Evolutionary conservation across 139 green algal species (phyloP).

Genomic region (Chlamydomonas urium): DNA sequence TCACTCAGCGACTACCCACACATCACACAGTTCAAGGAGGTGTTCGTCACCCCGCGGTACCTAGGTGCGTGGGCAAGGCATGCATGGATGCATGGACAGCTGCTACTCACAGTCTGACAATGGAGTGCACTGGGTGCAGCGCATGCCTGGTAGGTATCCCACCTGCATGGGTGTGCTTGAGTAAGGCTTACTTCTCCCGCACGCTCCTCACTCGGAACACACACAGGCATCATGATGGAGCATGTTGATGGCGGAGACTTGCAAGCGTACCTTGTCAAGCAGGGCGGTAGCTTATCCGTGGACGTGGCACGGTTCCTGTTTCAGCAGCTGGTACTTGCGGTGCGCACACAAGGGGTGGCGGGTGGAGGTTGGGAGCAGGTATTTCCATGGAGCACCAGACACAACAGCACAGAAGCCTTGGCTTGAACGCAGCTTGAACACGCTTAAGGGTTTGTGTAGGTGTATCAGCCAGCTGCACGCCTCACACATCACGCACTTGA

Average conservation of each 20-base stretch:
- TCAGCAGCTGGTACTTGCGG: conserved; percentile 63
- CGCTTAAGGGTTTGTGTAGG: not conserved
- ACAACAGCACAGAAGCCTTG: not conserved
- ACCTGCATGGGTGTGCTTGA: no score
- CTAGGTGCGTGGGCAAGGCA: conserved; percentile 68
- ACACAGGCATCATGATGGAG: conserved; percentile 74
- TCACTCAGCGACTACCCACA: conserved; percentile 65
- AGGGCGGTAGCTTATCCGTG: conserved; percentile 26
- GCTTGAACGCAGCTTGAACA: not conserved
- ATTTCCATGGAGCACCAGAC: not conserved
- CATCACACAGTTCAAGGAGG: conserved; percentile 89
- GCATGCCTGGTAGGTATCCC: no score
- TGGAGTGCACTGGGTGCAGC: no score
- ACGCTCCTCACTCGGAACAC: no score
- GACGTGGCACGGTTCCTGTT: conserved; percentile 63
- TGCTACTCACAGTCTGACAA: no score
- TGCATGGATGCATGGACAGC: no score
- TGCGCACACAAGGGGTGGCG: conserved; percentile 25
- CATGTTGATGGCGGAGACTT: conserved; percentile 72
- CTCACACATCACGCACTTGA: no score
- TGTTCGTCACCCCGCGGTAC: conserved; percentile 62
- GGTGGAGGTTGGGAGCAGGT: not conserved
- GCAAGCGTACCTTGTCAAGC: conserved; percentile 49
- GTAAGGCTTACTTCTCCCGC: no score
- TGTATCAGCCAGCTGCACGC: not conserved